Evolutionary conservation across 768 basidiomycete species (phyloP).

Genomic region (Kwoniella dendrophila): DNA sequence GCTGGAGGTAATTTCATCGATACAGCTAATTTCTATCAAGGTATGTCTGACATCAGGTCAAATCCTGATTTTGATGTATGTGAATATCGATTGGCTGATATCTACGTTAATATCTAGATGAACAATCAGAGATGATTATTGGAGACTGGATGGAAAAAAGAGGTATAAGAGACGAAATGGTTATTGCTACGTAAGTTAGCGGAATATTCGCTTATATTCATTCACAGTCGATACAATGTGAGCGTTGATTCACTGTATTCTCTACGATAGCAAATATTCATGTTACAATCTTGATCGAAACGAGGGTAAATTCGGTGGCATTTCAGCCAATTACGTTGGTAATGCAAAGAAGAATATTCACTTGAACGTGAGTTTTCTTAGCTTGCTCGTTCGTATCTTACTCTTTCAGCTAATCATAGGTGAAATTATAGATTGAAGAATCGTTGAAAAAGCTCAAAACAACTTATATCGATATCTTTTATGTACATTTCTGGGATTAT

Average conservation of each 20-base stretch:
- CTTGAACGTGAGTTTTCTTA: conserved; percentile 55
- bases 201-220: neutral
- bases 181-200: conserved; percentile 30
- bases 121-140: conserved; percentile 62
- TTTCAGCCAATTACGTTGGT: conserved; percentile 58
- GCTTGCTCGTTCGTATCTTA: neutral
- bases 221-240: neutral
- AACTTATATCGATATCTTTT: conserved; percentile 41
- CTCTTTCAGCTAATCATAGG: too few relatives aligned
- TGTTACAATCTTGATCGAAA: conserved; percentile 25
- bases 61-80: neutral
- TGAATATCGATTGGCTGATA: neutral
- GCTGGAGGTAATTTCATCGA: conserved; percentile 63
- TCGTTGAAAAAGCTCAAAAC: conserved; percentile 42
- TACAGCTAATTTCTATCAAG: conserved; percentile 35
- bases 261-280: conserved; percentile 28
- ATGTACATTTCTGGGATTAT: conserved; percentile 60
- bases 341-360: conserved; percentile 61
- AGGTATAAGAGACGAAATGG: conserved; percentile 60
- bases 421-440: conserved; percentile 28
- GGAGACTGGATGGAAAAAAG: conserved; percentile 61
- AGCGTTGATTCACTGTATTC: too few relatives aligned
- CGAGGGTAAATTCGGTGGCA: conserved; percentile 19
- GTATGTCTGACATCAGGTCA: neutral
- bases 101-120: conserved; percentile 54